These are phyloP conservation scores for Athelia psychrophila DNA, from an alignment of 1,284 basidiomycete species.

Conservation along the genomic window DNA sequence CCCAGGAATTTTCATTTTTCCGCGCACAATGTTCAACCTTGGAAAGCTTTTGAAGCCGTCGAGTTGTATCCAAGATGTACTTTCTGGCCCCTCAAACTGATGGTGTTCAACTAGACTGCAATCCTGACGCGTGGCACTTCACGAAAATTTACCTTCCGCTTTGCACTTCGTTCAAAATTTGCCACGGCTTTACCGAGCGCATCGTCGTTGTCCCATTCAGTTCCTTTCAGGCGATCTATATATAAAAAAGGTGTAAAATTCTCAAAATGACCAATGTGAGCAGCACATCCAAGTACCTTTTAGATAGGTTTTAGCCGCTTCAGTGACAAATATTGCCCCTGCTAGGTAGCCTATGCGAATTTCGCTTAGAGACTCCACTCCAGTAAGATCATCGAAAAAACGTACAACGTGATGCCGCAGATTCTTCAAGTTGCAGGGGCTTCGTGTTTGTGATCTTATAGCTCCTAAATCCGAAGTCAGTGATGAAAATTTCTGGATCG, in stretches of 20 bases:
- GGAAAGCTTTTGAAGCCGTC: constrained; percentile 6
- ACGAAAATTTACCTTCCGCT: constrained; percentile 1
- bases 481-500: background rate
- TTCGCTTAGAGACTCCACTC: too few species aligned
- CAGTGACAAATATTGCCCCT: constrained; percentile 6
- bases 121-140: background rate
- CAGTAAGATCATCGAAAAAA: background rate
- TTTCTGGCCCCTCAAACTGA: constrained; percentile 3
- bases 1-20: constrained; percentile 6
- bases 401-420: constrained; percentile 6
- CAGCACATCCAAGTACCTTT: background rate
- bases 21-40: constrained; percentile 3
- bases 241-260: background rate
- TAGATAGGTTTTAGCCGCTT: constrained; percentile 4
- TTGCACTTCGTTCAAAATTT: constrained; percentile 7
- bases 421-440: constrained; percentile 6
- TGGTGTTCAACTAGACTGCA: background rate
- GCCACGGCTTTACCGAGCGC: background rate
- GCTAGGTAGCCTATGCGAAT: constrained; percentile 5
- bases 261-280: background rate
- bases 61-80: constrained; percentile 4
- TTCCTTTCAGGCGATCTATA: background rate
- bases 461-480: background rate
- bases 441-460: constrained; percentile 2
- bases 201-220: constrained; percentile 6